Base-by-base conservation (phyloP, 2,329 filamentous ascomycete genomes). In the Epichloe coenophiala region DNA sequence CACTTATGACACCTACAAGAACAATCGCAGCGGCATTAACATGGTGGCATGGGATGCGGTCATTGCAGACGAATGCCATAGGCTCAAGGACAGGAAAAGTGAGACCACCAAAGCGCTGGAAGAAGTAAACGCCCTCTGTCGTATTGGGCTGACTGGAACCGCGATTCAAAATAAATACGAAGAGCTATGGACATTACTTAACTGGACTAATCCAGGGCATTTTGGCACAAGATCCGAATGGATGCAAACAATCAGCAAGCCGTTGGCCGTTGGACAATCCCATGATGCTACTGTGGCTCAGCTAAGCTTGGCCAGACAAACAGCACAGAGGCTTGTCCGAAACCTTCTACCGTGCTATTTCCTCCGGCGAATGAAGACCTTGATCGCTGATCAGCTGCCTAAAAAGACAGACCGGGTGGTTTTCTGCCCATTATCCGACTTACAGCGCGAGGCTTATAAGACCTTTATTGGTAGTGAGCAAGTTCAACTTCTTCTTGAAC, bases 101-200 rank as follows among this genome's bases (percentile, higher is more conserved):
- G 85, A 84, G 54, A 86, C 84, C 7, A 93, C 91, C 0, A 80
- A 86, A 60, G 83, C 89, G 0, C 91, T 98, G 84, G 86, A 88
- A 59, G 80, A 90, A 54, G 74, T 97, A 58, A 98, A 98, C 59
- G 82, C 90, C 0, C 76, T 97, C 2, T 97, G 93, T 61, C 80
- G 93, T 36, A 90, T 98, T 54, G 93, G 93, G 0, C 73, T 98
- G 8, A 97, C 90, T 0, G 93, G 93, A 2, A 98, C 93, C 0
- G 91, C 91, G 0, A 96, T 98, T 43, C 93, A 98, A 63, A 98
- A 98, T 66, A 93, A 88, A 57, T 98, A 98, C 63, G 88, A 96
- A 62, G 93, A 98, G 65, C 75, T 98, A 1, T 98, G 91, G 91
- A 94, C 89, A 0, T 73, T 98, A 0, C 72, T 98, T 3, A 95